phyloP scores from a whole-genome alignment of 805 yeast genomes.

The Ogataea paradorogensis region DNA sequence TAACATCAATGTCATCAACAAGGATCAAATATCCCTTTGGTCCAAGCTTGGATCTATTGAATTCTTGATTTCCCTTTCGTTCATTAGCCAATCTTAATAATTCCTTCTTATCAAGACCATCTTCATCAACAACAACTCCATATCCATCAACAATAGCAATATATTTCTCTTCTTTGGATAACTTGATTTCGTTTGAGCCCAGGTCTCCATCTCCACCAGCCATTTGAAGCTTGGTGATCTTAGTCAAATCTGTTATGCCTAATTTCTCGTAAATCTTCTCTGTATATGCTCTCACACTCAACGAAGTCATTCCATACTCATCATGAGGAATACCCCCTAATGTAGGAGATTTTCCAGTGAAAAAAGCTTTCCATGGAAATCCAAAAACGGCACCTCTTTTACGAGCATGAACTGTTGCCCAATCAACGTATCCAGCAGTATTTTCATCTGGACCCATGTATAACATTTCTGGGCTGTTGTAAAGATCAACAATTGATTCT shows the following conservation, averaged over 20 bases:
- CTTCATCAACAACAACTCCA: constrained; percentile 90
- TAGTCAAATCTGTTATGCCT: constrained; percentile 50
- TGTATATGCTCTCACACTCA: constrained; percentile 90
- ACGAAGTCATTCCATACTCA: constrained; percentile 95
- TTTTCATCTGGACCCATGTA: constrained; percentile 99
- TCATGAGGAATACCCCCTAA: constrained; percentile 99
- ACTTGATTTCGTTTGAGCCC: constrained; percentile 90
- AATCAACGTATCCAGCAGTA: constrained; percentile 90
- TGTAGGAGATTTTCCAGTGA: constrained; percentile 90
- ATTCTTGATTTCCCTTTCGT: constrained; percentile 72
- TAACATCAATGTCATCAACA: constrained; percentile 79
- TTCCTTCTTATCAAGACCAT: constrained; percentile 81
- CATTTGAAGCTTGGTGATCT: constrained; percentile 82
- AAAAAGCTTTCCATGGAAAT: constrained; percentile 84
- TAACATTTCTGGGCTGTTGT: constrained; percentile 81
- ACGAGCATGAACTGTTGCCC: constrained; percentile 96
- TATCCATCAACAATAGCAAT: constrained; percentile 93
- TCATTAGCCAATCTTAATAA: constrained; percentile 71
- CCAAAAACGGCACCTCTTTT: constrained; percentile 87
- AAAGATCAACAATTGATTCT: constrained; percentile 80
- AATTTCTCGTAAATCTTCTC: constrained; percentile 82
- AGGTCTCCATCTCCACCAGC: constrained; percentile 99
- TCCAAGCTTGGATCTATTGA: constrained; percentile 64
- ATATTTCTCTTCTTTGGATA: constrained; percentile 79
- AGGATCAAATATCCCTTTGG: constrained; percentile 75